Percentiles rank a stretch among this genome's conserved stretches.
These are phyloP conservation scores for Leishmania tarentolae DNA, from an alignment of 208 protist species.

Conservation along the genomic window DNA sequence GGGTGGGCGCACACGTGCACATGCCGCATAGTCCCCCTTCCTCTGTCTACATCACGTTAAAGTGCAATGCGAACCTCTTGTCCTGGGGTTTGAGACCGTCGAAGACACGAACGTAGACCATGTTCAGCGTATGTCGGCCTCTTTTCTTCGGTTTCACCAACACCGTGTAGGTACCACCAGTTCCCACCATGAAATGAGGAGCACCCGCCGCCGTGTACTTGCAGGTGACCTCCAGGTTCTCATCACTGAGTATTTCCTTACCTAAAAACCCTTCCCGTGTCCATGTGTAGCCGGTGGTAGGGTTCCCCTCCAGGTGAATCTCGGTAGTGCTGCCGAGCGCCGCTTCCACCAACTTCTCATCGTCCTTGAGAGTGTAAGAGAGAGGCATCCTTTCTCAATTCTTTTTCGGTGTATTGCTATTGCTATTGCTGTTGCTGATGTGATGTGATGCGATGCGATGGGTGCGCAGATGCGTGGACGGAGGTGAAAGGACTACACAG, in stretches of 20 bases:
- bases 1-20: neutral
- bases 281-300: slow-evolving; percentile 77
- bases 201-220: slow-evolving; percentile 12
- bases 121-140: slow-evolving; percentile 40
- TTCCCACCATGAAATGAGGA: slow-evolving; percentile 36
- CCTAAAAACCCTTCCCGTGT: slow-evolving; percentile 30
- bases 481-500: neutral
- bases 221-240: slow-evolving; percentile 19
- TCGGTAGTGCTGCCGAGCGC: slow-evolving; percentile 28
- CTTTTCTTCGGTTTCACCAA: slow-evolving; percentile 33
- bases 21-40: neutral
- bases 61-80: slow-evolving; percentile 45
- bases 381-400: neutral
- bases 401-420: slow-evolving; percentile 2
- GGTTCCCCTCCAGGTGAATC: slow-evolving; percentile 60
- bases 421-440: too few species aligned
- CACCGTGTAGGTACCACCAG: slow-evolving; percentile 44
- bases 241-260: slow-evolving; percentile 26
- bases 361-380: slow-evolving; percentile 24
- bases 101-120: slow-evolving; percentile 60
- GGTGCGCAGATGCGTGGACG: neutral
- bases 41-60: slow-evolving; percentile 34
- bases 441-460: slow-evolving; percentile 1
- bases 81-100: slow-evolving; percentile 21
- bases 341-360: slow-evolving; percentile 25